These are phyloP conservation scores for Glarea lozoyensis DNA, from an alignment of 495 filamentous ascomycete species.

Conservation along the genomic window DNA sequence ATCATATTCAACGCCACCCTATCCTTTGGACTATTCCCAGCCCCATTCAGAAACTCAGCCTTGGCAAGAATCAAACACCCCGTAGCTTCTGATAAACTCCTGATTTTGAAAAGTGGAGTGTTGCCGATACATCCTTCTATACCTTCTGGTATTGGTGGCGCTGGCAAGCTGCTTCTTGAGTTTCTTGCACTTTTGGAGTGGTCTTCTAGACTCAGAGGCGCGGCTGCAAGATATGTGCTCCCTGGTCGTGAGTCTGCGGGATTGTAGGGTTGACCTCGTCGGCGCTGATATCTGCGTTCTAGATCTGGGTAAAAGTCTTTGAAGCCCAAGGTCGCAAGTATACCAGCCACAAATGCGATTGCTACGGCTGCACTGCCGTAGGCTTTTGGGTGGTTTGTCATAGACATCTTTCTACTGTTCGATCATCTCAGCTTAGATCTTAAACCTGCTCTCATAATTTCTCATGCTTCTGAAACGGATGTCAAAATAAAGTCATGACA, in stretches of 20 bases:
- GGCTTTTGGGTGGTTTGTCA: slow-evolving; percentile 43
- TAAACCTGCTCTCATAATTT: too few species aligned
- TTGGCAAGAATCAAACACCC: slow-evolving; percentile 91
- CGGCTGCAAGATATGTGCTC: slow-evolving; percentile 11
- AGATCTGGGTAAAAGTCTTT: slow-evolving; percentile 67
- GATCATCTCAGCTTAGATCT: too few species aligned
- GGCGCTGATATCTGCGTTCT: slow-evolving; percentile 49
- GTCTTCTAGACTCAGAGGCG: slow-evolving; percentile 44
- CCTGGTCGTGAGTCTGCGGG: slow-evolving; percentile 11
- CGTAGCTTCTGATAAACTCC: slow-evolving; percentile 81
- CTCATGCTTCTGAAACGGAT: too few species aligned
- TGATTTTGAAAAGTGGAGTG: slow-evolving; percentile 83
- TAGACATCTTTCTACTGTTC: slow-evolving; percentile 31
- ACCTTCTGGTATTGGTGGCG: slow-evolving; percentile 40
- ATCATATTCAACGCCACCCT: slow-evolving; percentile 89
- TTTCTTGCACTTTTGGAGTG: slow-evolving; percentile 22
- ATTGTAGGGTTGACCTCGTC: background rate
- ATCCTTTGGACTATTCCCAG: slow-evolving; percentile 94
- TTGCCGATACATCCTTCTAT: slow-evolving; percentile 92
- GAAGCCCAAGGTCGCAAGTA: slow-evolving; percentile 61
- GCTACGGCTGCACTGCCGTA: slow-evolving; percentile 51
- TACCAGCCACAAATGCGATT: slow-evolving; percentile 64
- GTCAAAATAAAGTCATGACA: slow-evolving; percentile 4
- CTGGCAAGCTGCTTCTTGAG: slow-evolving; percentile 9
- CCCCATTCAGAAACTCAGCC: slow-evolving; percentile 93